phyloP scores from a whole-genome alignment of 306 rosid species.

The Cucumis hystrix region DNA sequence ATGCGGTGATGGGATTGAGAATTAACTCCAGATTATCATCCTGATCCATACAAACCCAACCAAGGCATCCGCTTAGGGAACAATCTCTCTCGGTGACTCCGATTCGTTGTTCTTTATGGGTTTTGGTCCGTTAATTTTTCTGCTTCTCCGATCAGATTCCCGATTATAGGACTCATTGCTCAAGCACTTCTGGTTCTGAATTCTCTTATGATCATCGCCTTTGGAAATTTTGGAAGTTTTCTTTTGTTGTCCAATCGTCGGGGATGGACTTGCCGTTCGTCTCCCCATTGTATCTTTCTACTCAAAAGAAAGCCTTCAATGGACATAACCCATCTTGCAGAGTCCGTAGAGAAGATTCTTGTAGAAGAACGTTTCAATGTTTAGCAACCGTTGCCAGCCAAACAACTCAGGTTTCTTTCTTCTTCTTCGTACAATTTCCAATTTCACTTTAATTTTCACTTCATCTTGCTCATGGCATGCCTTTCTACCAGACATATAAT shows the following conservation, averaged over 20 bases:
- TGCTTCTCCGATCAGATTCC: neutral
- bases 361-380: neutral
- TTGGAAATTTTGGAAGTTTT: neutral
- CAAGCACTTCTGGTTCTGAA: neutral
- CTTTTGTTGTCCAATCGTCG: neutral
- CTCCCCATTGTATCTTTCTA: neutral
- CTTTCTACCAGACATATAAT: conserved; percentile 23
- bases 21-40: neutral
- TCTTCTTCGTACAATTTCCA: neutral
- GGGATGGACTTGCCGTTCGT: conserved; percentile 15
- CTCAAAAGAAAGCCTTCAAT: neutral
- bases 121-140: neutral
- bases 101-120: neutral
- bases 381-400: neutral
- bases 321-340: neutral
- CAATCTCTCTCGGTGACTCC: neutral
- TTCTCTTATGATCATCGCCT: neutral
- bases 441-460: neutral
- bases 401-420: neutral
- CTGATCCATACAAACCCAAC: neutral
- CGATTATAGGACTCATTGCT: neutral
- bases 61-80: neutral
- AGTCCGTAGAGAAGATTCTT: neutral
- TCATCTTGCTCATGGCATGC: neutral
- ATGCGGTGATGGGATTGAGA: neutral